phyloP scores from a whole-genome alignment of 306 rosid genomes.

The Aeschynomene evenia region DNA sequence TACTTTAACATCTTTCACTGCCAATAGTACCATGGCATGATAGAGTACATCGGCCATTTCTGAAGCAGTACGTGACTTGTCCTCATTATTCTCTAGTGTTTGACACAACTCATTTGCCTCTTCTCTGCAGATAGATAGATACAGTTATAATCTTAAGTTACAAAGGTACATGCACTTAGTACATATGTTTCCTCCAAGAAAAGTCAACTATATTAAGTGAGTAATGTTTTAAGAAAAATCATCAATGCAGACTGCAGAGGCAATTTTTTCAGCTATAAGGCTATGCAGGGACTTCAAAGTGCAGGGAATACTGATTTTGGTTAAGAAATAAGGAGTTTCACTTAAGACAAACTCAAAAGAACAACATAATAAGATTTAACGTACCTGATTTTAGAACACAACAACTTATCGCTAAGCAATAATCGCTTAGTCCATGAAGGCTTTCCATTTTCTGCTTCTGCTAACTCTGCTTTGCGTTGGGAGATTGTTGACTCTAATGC shows the following conservation, averaged over 20 bases:
- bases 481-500: slow-evolving; percentile 66
- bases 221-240: background rate
- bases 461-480: slow-evolving; percentile 65
- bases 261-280: background rate
- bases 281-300: background rate
- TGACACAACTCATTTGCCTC: slow-evolving; percentile 80
- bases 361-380: background rate
- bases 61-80: slow-evolving; percentile 62
- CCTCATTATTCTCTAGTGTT: slow-evolving; percentile 73
- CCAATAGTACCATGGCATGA: slow-evolving; percentile 76
- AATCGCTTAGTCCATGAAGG: slow-evolving; percentile 82
- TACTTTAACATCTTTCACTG: slow-evolving; percentile 60
- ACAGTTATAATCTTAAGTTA: slow-evolving; percentile 6
- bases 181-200: slow-evolving; percentile 8
- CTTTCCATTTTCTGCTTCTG: slow-evolving; percentile 42
- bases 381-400: slow-evolving; percentile 86
- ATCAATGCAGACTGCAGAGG: background rate
- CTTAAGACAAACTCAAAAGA: slow-evolving; percentile 12
- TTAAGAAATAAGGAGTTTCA: background rate
- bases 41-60: slow-evolving; percentile 87
- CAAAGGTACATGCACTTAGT: background rate
- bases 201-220: background rate
- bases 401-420: slow-evolving; percentile 53
- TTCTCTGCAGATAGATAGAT: slow-evolving; percentile 50
- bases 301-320: background rate